phyloP scores from a whole-genome alignment of 2,329 filamentous ascomycete species.

The Tolypocladium pustulatum region DNA sequence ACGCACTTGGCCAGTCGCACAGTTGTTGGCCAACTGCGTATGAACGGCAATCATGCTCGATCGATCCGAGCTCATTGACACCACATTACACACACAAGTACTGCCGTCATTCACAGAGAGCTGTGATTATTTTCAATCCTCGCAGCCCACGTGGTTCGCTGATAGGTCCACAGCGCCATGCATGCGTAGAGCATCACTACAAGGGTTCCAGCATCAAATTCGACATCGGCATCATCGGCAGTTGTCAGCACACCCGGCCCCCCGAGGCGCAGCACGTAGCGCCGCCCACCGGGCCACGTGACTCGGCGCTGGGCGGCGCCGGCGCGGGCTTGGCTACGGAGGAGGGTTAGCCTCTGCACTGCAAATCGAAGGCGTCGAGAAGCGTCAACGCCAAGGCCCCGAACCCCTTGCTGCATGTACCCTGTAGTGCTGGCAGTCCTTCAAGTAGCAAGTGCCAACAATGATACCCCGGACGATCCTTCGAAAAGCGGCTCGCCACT shows the following conservation, averaged over 20 bases:
- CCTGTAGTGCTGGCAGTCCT: neutral
- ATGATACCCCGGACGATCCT: neutral
- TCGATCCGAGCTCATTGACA: too few species aligned
- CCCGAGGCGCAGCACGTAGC: neutral
- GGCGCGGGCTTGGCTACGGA: neutral
- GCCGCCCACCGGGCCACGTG: neutral
- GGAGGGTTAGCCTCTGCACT: neutral
- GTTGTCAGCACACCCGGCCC: neutral
- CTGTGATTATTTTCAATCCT: too few species aligned
- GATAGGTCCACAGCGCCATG: too few species aligned
- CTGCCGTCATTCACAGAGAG: too few species aligned
- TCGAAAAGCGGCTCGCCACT: neutral
- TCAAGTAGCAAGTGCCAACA: neutral
- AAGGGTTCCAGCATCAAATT: too few species aligned
- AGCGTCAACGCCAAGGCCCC: neutral
- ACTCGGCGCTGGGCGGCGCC: neutral
- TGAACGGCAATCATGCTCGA: too few species aligned
- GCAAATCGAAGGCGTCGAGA: neutral
- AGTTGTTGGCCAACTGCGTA: too few species aligned
- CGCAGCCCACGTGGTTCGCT: neutral
- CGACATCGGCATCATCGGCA: neutral
- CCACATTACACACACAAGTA: too few species aligned
- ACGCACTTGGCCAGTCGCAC: too few species aligned
- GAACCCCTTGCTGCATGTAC: neutral
- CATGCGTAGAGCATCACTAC: too few species aligned